Evolutionary conservation across 2,329 filamentous ascomycete genomes (phyloP), one percentile per base, ranked within the genome.

Genomic region (Xylariaceae sp.): DNA sequence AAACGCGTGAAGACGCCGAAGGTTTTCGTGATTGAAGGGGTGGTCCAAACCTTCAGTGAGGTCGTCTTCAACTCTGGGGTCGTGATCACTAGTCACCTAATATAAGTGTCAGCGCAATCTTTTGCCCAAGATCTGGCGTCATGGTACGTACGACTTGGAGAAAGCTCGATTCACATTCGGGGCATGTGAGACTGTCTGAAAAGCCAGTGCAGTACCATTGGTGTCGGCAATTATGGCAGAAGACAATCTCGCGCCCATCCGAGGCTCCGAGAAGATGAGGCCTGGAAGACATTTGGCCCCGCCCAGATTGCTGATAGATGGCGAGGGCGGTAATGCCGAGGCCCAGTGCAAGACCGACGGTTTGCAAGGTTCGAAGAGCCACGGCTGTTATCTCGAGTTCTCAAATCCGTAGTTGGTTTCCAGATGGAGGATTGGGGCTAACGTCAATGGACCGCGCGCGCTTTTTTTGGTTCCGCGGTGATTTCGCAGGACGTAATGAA

Each of bases 191-290:
- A 30, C 82, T 60, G 55, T 49, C 45, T 6, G 76, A 86, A 65
- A 82, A 79, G 64, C 88, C 82, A 61, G 90, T 84, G 61, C 84
- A 80, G 69, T 88, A 90, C 91, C 92, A 97, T 73, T 96, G 88
- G 64, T 88, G 77, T 55, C 82, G 73, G 76, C 94, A 97, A 61
- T 81, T 77, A 74, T 97, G 91, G 74, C 94, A 99, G 73, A 83
- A 95, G 57, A 97, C 87, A 64, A 93, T 84, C 71, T 96, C 89
- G 64, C 84, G 80, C 62, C 75, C 76, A 4, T 73, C 68, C 18
- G 73, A 75, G 64, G 79, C 78, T 70, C 83, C 80, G 59, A 86
- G 77, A 67, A 78, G 80, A 49, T 48, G 72, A 57, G 61, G 63
- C 62, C 63, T 67, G 63, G 69, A 73, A 69, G 73, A 75, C 75